A percentile compares a stretch with the other conserved stretches of the same genome.
These are phyloP conservation scores for Thalassiosira tumida DNA, from an alignment of 352 stramenopile genomes.

Conservation along the genomic window DNA sequence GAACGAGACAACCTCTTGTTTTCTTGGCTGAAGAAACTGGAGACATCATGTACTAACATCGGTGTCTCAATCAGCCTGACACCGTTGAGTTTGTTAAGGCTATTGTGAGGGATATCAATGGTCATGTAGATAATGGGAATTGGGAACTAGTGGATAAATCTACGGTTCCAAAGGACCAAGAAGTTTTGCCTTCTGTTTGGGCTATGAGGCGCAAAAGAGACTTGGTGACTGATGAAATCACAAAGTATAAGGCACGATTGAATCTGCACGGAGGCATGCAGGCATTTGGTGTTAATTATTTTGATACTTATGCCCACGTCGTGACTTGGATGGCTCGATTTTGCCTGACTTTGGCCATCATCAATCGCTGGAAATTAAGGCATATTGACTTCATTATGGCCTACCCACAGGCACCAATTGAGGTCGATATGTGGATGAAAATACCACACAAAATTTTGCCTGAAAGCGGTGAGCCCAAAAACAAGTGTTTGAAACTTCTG, in stretches of 20 bases:
- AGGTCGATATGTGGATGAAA: constrained; percentile 78
- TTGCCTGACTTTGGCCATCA: constrained; percentile 39
- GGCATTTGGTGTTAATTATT: constrained; percentile 13
- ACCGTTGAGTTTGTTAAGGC: constrained; percentile 4
- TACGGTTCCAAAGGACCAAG: background rate
- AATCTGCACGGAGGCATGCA: constrained; percentile 71
- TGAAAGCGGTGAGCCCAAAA: constrained; percentile 23
- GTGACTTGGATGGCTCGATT: constrained; percentile 64
- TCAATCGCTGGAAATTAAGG: constrained; percentile 60
- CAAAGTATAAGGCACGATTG: background rate
- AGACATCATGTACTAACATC: constrained; percentile 12
- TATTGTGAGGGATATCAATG: constrained; percentile 27
- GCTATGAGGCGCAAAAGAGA: constrained; percentile 43
- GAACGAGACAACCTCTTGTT: constrained; percentile 1
- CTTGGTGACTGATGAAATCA: background rate
- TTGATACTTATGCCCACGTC: constrained; percentile 73
- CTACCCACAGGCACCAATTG: constrained; percentile 77
- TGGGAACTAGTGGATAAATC: constrained; percentile 11
- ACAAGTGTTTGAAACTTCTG: constrained; percentile 66
- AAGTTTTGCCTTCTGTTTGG: constrained; percentile 47
- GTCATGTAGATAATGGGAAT: constrained; percentile 31
- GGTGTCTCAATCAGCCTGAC: background rate
- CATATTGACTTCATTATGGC: constrained; percentile 83
- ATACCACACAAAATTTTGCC: constrained; percentile 71
- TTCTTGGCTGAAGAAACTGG: constrained; percentile 23